Evolutionary conservation across 805 yeast species (phyloP), one percentile per base, ranked within the genome.

Genomic region (Candida ficus): DNA sequence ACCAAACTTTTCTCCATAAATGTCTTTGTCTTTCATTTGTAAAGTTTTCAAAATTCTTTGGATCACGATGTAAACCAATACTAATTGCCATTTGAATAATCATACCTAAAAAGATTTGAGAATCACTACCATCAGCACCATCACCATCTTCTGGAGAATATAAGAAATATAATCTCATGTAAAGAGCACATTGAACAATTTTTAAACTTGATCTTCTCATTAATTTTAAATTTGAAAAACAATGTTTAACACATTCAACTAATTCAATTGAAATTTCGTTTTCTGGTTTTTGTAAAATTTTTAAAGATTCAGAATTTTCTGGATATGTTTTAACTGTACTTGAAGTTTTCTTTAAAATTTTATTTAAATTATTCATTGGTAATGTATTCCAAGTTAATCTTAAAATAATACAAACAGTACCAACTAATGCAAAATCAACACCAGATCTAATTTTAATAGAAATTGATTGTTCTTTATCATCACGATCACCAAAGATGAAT

Each of bases 21-120:
- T 76, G 76, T 40, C 68, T 61, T 39, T 63, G 60, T 35, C 57
- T 56, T 31, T 63, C 68, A 21, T 63, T 58, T 23, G 61, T 62
- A 37, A 68, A 58, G 44, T 67, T 70, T 12, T 70, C 68, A 48
- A 76, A 76, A 29, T 64, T 64, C 34, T 67, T 71, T 1, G 89
- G 88, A 47, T 82, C 89, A 49, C 88, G 67, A 54, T 82, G 80
- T 20, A 82, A 54, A 0, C 89, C 90, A 47, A 81, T 68, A 29
- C 81, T 70, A 39, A 75, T 68, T 0, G 82, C 85, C 83, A 82
- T 78, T 51, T 80, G 86, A 13, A 79, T 60, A 23, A 79, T 63
- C 60, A 77, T 68, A 1, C 81, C 77, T 12, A 73, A 56, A 39
- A 74, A 70, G 8, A 77, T 71, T 50, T 73, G 79, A 3, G 79